phyloP scores from a whole-genome alignment of 106 monocot genomes.

The Chionographis japonica region DNA sequence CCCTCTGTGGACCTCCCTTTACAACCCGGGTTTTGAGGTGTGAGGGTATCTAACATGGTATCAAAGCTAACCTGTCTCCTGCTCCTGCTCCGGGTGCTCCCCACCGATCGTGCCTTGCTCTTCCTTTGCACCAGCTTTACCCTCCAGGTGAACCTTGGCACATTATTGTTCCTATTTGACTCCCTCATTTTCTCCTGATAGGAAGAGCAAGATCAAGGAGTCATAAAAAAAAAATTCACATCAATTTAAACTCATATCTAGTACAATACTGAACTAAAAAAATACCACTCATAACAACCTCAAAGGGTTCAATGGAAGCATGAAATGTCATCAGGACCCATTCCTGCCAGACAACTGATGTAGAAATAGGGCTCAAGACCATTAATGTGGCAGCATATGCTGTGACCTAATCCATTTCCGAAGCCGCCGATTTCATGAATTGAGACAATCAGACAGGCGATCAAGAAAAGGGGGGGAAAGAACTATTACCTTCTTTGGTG shows the following conservation, averaged over 20 bases:
- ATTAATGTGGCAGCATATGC: constrained; percentile 90
- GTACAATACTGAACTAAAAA: too few species aligned
- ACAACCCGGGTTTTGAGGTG: too few species aligned
- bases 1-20: too few species aligned
- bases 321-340: constrained; percentile 90
- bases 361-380: constrained; percentile 99
- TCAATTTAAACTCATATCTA: too few species aligned
- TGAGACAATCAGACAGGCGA: background rate
- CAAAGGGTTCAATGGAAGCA: constrained; percentile 71
- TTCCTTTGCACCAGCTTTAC: constrained; percentile 85
- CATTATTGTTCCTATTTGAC: constrained; percentile 83
- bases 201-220: background rate
- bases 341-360: constrained; percentile 70
- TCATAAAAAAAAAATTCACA: background rate
- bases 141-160: constrained; percentile 66
- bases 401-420: constrained; percentile 56
- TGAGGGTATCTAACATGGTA: too few species aligned
- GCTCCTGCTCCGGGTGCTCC: too few species aligned
- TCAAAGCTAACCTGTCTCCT: too few species aligned
- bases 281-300: constrained; percentile 33
- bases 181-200: constrained; percentile 86
- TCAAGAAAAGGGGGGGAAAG: background rate
- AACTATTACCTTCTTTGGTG: constrained; percentile 68
- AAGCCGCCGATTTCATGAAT: constrained; percentile 5
- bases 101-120: too few species aligned